Conservation (phyloP, 2,329 filamentous ascomycete genomes). For the Ceratocystis colombiana region DNA sequence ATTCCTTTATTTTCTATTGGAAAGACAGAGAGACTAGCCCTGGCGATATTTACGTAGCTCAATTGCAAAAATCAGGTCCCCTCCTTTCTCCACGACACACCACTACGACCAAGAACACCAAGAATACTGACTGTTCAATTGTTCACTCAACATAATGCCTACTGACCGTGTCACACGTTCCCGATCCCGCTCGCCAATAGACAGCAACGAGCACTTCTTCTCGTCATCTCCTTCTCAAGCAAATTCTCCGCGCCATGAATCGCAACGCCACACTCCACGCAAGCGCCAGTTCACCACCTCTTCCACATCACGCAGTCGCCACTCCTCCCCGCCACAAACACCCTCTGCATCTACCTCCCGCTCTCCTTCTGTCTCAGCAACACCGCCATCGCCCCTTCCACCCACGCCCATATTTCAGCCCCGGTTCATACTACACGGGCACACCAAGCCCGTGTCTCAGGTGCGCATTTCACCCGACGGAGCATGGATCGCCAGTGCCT, state of each 20-base stretch:
- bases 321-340: constrained; percentile 30
- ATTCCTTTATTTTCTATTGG: no score
- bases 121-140: constrained; percentile 27
- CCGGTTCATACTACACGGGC: constrained; percentile 63
- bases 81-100: constrained; percentile 21
- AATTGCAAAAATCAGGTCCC: background rate
- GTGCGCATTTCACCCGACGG: constrained; percentile 89
- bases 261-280: constrained; percentile 29
- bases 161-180: constrained; percentile 29
- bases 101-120: constrained; percentile 31
- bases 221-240: constrained; percentile 35
- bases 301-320: constrained; percentile 29
- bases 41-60: no score
- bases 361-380: constrained; percentile 31
- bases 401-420: constrained; percentile 62
- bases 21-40: no score
- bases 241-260: constrained; percentile 25
- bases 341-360: constrained; percentile 34
- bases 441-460: constrained; percentile 67
- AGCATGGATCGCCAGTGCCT: constrained; percentile 78
- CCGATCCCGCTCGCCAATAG: constrained; percentile 31
- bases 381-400: constrained; percentile 40
- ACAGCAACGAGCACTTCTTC: constrained; percentile 33
- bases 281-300: constrained; percentile 31
- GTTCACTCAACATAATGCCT: background rate